These are phyloP conservation scores for Begonia peltatifolia DNA, from an alignment of 306 rosid genomes.

Conservation along the genomic window DNA sequence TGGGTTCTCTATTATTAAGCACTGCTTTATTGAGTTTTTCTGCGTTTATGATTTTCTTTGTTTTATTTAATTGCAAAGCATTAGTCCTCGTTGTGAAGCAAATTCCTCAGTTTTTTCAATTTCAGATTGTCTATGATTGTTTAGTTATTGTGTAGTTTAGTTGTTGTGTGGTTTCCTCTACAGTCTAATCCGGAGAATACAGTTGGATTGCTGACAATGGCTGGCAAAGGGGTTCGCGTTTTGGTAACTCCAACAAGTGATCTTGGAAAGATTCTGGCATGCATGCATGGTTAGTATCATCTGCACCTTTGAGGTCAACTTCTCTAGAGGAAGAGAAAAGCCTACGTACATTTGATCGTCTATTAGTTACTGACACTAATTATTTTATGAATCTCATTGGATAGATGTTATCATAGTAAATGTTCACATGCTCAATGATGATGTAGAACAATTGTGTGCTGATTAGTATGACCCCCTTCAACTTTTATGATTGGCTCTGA, in stretches of 20 bases:
- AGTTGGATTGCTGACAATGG: conserved; percentile 91
- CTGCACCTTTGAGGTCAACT: background rate
- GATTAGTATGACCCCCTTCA: too few species aligned
- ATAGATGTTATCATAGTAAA: too few species aligned
- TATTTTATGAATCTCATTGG: too few species aligned
- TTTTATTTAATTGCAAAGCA: too few species aligned
- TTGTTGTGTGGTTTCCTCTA: background rate
- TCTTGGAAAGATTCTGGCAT: conserved; percentile 80
- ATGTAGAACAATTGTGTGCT: too few species aligned
- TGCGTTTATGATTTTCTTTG: background rate
- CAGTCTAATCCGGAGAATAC: conserved; percentile 95
- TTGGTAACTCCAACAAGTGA: conserved; percentile 88
- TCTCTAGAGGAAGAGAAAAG: too few species aligned
- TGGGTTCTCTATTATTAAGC: background rate
- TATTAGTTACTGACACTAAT: too few species aligned
- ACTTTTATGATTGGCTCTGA: too few species aligned
- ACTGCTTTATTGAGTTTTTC: background rate
- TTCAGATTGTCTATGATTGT: background rate
- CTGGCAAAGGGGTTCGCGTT: conserved; percentile 84
- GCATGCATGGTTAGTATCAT: conserved; percentile 70
- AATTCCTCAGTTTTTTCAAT: background rate
- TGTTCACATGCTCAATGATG: too few species aligned
- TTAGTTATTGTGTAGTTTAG: background rate
- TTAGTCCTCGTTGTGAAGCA: too few species aligned
- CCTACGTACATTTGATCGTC: too few species aligned